Evolutionary conservation across 768 basidiomycete species (phyloP), one percentile per base, ranked within the genome.

Genomic region (Phaeotremella skinneri): DNA sequence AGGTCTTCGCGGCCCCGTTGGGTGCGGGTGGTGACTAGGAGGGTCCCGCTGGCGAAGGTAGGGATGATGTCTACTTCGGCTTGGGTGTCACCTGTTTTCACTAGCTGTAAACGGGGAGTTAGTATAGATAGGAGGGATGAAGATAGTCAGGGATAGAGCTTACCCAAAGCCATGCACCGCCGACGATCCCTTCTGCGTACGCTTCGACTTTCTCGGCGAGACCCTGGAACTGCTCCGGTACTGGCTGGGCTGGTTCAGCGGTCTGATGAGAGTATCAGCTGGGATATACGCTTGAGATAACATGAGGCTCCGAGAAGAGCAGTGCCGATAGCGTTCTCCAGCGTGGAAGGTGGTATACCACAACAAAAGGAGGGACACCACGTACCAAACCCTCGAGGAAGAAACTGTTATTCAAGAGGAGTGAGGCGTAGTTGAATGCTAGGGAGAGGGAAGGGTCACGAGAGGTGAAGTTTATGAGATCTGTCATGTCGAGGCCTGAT

Each of bases 331-430:
- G n/a, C n/a, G n/a, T n/a, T n/a, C n/a, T n/a, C n/a, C n/a, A n/a
- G n/a, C n/a, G n/a, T n/a, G n/a, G n/a, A n/a, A n/a, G n/a, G n/a
- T n/a, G n/a, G n/a, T n/a, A n/a, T n/a, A n/a, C n/a, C n/a, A n/a
- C n/a, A n/a, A n/a, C n/a, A n/a, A n/a, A n/a, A n/a, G n/a, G n/a
- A n/a, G n/a, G n/a, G n/a, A 20, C 2, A 13, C 23, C 39, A 82
- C 91, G 52, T 75, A 97, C 94, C 37, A 99, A 81, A 57, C 81
- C 82, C 64, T 89, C 83, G 27, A 99, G 82, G 82, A 98, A 98
- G 83, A 90, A 98, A 67, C 86, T 85, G 77, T 96, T 98, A 79
- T 98, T 99, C 61, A 97, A 80, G 4, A 94, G 90, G 48, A 90
- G 83, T 63, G 88, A 88, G 2, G 93, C 91, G 71, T 93, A 91